phyloP scores from a whole-genome alignment of 306 rosid genomes.

The Benincasa hispida region DNA sequence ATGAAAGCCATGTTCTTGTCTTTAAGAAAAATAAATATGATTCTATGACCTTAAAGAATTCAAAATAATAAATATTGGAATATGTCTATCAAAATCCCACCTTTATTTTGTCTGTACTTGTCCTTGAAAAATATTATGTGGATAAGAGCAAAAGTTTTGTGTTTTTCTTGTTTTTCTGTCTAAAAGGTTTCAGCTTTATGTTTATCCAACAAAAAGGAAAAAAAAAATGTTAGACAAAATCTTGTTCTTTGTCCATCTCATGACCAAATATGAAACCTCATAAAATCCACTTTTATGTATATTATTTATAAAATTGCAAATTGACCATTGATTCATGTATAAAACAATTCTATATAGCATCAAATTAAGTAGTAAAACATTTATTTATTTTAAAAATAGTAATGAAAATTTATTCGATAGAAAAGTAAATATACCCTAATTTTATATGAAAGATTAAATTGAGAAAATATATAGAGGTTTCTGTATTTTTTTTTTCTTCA shows the following conservation, averaged over 20 bases:
- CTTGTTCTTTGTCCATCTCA: background rate
- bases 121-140: background rate
- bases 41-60: conserved; percentile 6
- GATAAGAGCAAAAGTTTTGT: background rate
- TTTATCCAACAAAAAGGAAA: background rate
- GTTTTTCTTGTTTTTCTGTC: background rate
- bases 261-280: background rate
- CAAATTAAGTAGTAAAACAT: too few species aligned
- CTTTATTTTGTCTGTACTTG: background rate
- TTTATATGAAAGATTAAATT: too few species aligned
- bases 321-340: too few species aligned
- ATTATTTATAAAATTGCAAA: background rate
- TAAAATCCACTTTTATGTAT: background rate
- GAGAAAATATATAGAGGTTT: too few species aligned
- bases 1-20: conserved; percentile 10
- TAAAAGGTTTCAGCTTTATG: background rate
- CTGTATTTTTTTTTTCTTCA: too few species aligned
- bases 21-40: conserved; percentile 5
- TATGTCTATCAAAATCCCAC: background rate
- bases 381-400: too few species aligned
- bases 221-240: background rate
- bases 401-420: too few species aligned
- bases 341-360: background rate
- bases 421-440: background rate
- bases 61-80: background rate